Conservation (phyloP, 1,284 basidiomycete species). For the Gastroboletus turbinatus region DNA sequence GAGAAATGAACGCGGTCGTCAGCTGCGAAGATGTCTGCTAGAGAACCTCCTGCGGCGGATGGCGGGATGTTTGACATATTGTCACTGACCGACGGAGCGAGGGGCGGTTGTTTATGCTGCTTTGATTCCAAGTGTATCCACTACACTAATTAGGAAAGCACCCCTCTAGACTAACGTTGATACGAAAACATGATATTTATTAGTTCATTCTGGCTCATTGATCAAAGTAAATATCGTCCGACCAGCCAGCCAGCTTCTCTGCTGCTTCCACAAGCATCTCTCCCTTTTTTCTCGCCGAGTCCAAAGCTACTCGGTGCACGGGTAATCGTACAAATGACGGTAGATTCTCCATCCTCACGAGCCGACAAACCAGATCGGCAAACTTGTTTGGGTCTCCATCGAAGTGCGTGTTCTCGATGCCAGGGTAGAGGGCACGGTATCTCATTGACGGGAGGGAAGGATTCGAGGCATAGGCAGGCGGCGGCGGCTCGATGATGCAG, state of each 20-base stretch:
- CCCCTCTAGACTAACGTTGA: background rate
- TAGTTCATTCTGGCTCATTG: background rate
- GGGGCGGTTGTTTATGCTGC: slow-evolving; percentile 22
- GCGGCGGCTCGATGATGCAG: slow-evolving; percentile 11
- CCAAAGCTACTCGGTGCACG: slow-evolving; percentile 25
- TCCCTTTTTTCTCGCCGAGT: slow-evolving; percentile 24
- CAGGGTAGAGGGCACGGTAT: slow-evolving; percentile 25
- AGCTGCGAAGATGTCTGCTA: slow-evolving; percentile 61
- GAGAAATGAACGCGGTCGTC: slow-evolving; percentile 84
- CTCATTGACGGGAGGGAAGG: slow-evolving; percentile 27
- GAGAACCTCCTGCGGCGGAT: slow-evolving; percentile 51
- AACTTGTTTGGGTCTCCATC: slow-evolving; percentile 31
- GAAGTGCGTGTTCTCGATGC: slow-evolving; percentile 13
- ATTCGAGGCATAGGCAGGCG: slow-evolving; percentile 23
- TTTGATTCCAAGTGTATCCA: slow-evolving; percentile 13
- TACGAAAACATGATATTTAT: background rate
- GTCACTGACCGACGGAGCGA: slow-evolving; percentile 7
- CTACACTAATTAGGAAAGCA: slow-evolving; percentile 16
- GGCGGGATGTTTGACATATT: slow-evolving; percentile 34
- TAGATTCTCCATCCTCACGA: slow-evolving; percentile 17
- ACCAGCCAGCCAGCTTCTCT: slow-evolving; percentile 24
- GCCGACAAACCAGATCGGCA: slow-evolving; percentile 17
- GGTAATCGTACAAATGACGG: slow-evolving; percentile 27
- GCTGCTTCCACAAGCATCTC: slow-evolving; percentile 21
- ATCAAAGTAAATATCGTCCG: slow-evolving; percentile 23